Evolutionary conservation across 148 eudicot genomes (phyloP).

Genomic region (Salicornia ramosissima): DNA sequence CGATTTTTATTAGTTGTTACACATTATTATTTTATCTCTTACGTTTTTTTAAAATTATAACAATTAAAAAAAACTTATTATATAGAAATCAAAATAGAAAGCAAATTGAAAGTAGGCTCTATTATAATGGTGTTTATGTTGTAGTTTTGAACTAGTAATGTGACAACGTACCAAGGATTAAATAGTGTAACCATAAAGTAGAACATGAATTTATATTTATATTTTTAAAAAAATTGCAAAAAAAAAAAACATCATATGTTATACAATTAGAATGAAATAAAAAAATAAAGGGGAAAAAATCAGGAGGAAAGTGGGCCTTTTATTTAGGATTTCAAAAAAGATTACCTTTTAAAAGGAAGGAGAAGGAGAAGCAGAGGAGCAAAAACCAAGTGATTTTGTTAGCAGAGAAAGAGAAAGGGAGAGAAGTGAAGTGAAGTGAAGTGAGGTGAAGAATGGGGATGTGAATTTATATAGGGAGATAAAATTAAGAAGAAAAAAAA

Average conservation of each 20-base stretch:
- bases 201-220: too few relatives aligned
- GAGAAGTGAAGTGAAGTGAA: constrained; percentile 20
- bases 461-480: constrained; percentile 10
- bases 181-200: too few relatives aligned
- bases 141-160: not conserved
- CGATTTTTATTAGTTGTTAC: too few relatives aligned
- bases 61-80: too few relatives aligned
- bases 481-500: not conserved
- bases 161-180: too few relatives aligned
- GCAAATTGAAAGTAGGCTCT: too few relatives aligned
- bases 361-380: constrained; percentile 26
- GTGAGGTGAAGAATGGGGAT: constrained; percentile 17
- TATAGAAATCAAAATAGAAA: too few relatives aligned
- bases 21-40: too few relatives aligned
- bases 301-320: constrained; percentile 32
- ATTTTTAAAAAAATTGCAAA: not conserved
- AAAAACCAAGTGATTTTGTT: constrained; percentile 7
- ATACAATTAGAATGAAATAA: not conserved
- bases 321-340: constrained; percentile 41
- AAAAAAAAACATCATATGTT: not conserved
- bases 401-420: constrained; percentile 8
- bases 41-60: too few relatives aligned
- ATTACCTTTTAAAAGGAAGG: constrained; percentile 42
- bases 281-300: too few relatives aligned
- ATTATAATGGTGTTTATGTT: too few relatives aligned